Percentiles rank a stretch among this genome's conserved stretches.
These are phyloP conservation scores for Tilletia walkeri DNA, from an alignment of 1,284 basidiomycete genomes.

Conservation along the genomic window DNA sequence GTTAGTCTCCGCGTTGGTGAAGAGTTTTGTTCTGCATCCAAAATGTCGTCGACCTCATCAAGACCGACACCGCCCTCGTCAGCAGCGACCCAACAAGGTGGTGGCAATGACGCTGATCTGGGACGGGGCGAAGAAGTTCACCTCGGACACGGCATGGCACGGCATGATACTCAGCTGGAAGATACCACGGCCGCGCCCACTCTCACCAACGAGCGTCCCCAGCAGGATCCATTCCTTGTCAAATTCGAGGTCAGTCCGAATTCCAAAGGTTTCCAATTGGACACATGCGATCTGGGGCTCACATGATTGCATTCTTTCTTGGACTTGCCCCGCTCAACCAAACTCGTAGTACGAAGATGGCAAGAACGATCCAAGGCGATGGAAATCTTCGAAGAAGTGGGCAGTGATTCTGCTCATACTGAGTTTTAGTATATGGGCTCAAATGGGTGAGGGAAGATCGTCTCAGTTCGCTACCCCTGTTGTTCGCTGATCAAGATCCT, in stretches of 20 bases:
- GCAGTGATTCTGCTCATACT: constrained; percentile 32
- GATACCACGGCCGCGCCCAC: neutral
- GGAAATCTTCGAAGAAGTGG: constrained; percentile 27
- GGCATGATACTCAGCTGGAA: too few species aligned
- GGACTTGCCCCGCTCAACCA: neutral
- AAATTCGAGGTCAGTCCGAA: constrained; percentile 20
- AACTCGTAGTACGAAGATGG: neutral
- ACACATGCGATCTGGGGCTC: neutral
- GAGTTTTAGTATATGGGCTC: constrained; percentile 31
- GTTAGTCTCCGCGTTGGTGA: too few species aligned
- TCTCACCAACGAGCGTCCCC: constrained; percentile 1
- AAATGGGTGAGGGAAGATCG: constrained; percentile 23
- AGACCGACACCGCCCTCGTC: too few species aligned
- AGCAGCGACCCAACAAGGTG: too few species aligned
- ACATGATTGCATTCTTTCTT: neutral
- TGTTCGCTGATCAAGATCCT: too few species aligned
- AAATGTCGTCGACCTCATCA: too few species aligned
- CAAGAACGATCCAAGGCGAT: constrained; percentile 28
- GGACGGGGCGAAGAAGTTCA: too few species aligned
- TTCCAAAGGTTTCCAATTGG: neutral
- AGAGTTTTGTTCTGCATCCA: too few species aligned
- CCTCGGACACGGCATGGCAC: too few species aligned
- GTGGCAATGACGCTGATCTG: too few species aligned
- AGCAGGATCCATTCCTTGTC: constrained; percentile 22
- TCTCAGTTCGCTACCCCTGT: neutral